Base-by-base conservation (phyloP, 352 stramenopile genomes). In the Phytophthora vignae region DNA sequence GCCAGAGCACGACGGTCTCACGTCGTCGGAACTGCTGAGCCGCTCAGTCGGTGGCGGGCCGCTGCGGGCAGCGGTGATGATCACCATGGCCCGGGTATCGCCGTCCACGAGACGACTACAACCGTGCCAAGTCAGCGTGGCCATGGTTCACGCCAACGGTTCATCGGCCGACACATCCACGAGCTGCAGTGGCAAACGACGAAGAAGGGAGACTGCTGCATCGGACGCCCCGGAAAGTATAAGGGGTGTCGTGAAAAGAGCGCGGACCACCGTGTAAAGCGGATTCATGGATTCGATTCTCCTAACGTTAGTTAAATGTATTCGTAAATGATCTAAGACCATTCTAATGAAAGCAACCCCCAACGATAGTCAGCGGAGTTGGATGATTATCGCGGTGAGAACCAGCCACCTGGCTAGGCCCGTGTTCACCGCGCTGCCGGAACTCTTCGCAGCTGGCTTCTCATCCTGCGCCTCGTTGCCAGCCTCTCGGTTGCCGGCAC, bases 41-140 rank as follows among this genome's bases (percentile, higher is more conserved):
- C 67, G 49, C 29, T 53, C 52, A 2, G 69, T 90, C 3, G 70
- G 73, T 29, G 67, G 62, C 38, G 62, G 74, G 25, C 79, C 77
- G 7, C 74, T 93, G 50, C 76, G 73, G 36, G 84, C 73, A 4
- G 78, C 82, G 8, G 85, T 93, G 62, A 80, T 86, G 67, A 84
- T 93, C 42, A 90, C 77, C 21, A 76, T 93, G 54, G 76, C 73
- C 61, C 81, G 83, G 61, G 71, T 93, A 49, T 60, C 70, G 25
- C 64, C 62, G 73, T 69, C 67, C 52, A 73, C 53, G 46, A 57
- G 25, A 25, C 54, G 25, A 15, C 48, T 36, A 31, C 53, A 36
- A 38, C 77, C 79, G 15, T 92, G 86, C 52, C 77, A 90, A 55
- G 76, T 93, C 42, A 91, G 84, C 55, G 85, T 85, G 48, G 69